These are phyloP conservation scores for Xylariaceae sp. DNA, from an alignment of 2,329 filamentous ascomycete species.

Conservation along the genomic window DNA sequence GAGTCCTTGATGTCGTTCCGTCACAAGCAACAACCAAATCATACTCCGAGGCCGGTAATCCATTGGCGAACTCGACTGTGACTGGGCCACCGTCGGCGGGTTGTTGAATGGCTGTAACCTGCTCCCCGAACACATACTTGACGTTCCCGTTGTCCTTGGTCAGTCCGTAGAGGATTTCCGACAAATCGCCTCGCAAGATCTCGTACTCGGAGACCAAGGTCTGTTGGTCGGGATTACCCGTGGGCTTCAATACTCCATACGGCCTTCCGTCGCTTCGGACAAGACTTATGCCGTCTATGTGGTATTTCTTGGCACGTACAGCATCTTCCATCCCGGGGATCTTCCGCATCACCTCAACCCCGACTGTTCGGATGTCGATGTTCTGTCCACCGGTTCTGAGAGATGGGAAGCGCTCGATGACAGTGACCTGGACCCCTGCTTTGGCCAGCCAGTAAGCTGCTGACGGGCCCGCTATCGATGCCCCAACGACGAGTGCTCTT, in stretches of 20 bases:
- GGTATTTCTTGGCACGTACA: conserved; percentile 33
- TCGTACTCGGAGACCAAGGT: conserved; percentile 44
- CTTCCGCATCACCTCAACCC: conserved; percentile 22
- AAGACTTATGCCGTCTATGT: conserved; percentile 41
- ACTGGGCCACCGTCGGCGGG: conserved; percentile 29
- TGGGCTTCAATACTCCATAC: conserved; percentile 33
- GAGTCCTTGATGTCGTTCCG: conserved; percentile 43
- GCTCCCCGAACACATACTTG: conserved; percentile 37
- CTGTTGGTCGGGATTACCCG: conserved; percentile 37
- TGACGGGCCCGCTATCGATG: conserved; percentile 22
- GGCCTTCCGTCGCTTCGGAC: conserved; percentile 35
- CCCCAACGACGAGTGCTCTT: conserved; percentile 10
- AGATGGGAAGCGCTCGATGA: conserved; percentile 25
- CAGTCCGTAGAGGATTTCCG: conserved; percentile 36
- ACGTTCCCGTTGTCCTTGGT: conserved; percentile 35
- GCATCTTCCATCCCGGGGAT: conserved; percentile 35
- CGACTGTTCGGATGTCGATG: conserved; percentile 25
- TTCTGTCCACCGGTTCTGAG: conserved; percentile 24
- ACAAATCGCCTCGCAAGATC: conserved; percentile 45
- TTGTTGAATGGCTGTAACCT: conserved; percentile 34
- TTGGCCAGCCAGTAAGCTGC: conserved; percentile 23
- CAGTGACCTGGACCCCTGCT: conserved; percentile 19
- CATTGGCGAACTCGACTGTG: conserved; percentile 38
- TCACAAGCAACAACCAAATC: conserved; percentile 49
- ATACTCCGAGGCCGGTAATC: conserved; percentile 33